Conservation (phyloP, 768 basidiomycete genomes). For the Termitomyces sp. region DNA sequence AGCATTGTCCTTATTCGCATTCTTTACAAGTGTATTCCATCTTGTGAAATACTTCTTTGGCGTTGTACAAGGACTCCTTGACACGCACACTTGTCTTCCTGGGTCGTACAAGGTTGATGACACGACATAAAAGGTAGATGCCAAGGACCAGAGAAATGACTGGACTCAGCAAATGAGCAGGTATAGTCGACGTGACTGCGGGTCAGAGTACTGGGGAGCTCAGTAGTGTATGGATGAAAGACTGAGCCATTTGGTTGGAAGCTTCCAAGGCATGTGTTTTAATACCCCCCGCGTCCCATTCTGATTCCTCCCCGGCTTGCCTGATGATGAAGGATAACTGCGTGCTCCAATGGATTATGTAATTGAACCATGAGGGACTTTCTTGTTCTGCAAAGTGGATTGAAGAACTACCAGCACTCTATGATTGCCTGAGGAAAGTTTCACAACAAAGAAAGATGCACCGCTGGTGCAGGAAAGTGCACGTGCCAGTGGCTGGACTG, state of each 20-base stretch:
- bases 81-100: neutral
- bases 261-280: too few species aligned
- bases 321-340: too few species aligned
- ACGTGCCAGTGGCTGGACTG: too few species aligned
- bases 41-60: neutral
- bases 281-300: too few species aligned
- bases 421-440: too few species aligned
- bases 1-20: neutral
- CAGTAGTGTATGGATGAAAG: neutral
- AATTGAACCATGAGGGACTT: too few species aligned
- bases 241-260: neutral
- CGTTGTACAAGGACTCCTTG: neutral
- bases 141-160: neutral
- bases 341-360: too few species aligned
- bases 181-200: neutral
- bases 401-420: too few species aligned
- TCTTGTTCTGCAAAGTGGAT: too few species aligned
- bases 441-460: too few species aligned
- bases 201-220: neutral
- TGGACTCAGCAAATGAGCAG: neutral
- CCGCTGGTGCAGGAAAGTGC: too few species aligned
- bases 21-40: neutral
- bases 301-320: too few species aligned
- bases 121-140: neutral
- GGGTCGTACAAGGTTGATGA: neutral